phyloP scores from a whole-genome alignment of 2,329 filamentous ascomycete species.

The Aaosphaeria pasadenensis region DNA sequence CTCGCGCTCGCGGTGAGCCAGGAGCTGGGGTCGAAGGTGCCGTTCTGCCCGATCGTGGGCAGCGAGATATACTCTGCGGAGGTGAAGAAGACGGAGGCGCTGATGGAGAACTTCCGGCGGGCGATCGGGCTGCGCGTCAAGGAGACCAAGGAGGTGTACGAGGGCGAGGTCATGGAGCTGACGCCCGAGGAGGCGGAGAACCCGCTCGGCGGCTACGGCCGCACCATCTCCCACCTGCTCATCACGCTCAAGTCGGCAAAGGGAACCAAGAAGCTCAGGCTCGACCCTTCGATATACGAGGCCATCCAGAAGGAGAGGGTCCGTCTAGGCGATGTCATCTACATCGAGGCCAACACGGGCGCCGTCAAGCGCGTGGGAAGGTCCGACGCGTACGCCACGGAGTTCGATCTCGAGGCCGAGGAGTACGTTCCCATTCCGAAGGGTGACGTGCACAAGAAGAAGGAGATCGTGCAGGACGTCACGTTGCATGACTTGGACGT shows the following conservation, averaged over 20 bases:
- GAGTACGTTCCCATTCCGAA: constrained; percentile 99
- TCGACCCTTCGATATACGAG: constrained; percentile 98
- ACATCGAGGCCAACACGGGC: constrained; percentile 98
- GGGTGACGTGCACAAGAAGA: constrained; percentile 99
- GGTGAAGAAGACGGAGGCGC: constrained; percentile 97
- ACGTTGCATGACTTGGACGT: constrained; percentile 96
- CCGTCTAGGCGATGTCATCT: constrained; percentile 93
- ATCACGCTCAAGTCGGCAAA: constrained; percentile 94
- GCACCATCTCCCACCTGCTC: constrained; percentile 93
- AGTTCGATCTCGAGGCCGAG: constrained; percentile 97
- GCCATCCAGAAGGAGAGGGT: constrained; percentile 98
- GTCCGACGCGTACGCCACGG: constrained; percentile 94
- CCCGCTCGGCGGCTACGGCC: constrained; percentile 91
- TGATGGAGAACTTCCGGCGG: constrained; percentile 98
- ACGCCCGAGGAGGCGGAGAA: constrained; percentile 98
- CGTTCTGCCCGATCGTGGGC: constrained; percentile 96
- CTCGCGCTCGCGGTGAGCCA: constrained; percentile 93
- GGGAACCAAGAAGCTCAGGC: constrained; percentile 94
- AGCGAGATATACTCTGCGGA: constrained; percentile 98
- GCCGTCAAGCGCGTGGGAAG: constrained; percentile 95
- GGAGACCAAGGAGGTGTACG: constrained; percentile 98
- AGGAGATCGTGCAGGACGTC: constrained; percentile 98
- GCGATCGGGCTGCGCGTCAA: constrained; percentile 94
- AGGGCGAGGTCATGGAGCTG: constrained; percentile 96
- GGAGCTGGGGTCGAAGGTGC: constrained; percentile 95